Conservation (phyloP, 805 yeast genomes). For the Monosporozyma unispora region DNA sequence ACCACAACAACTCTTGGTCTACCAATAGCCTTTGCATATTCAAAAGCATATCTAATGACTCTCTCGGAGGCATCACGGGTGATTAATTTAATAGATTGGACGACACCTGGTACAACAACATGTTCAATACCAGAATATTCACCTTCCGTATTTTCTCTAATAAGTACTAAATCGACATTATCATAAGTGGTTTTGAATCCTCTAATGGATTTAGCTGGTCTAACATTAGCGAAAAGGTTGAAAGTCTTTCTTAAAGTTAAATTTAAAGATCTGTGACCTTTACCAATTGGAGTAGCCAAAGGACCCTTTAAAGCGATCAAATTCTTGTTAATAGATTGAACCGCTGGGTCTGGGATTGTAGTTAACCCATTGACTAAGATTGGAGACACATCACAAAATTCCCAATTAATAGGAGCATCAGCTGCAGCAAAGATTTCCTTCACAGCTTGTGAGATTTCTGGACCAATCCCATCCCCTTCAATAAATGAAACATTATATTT, state of each 20-base stretch:
- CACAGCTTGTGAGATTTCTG: conserved; percentile 90
- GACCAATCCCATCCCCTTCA: conserved; percentile 98
- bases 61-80: conserved; percentile 94
- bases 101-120: conserved; percentile 95
- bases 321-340: conserved; percentile 85
- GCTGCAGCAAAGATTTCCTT: conserved; percentile 91
- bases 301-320: conserved; percentile 97
- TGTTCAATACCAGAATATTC: conserved; percentile 99
- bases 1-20: conserved; percentile 88
- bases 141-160: conserved; percentile 99
- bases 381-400: conserved; percentile 93
- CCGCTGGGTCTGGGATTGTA: conserved; percentile 85
- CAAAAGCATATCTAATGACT: conserved; percentile 93
- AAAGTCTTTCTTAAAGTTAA: conserved; percentile 96
- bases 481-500: conserved; percentile 89
- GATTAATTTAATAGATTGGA: conserved; percentile 94
- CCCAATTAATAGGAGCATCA: conserved; percentile 94
- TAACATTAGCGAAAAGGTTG: conserved; percentile 90
- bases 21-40: conserved; percentile 82
- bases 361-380: conserved; percentile 85
- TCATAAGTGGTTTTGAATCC: conserved; percentile 81
- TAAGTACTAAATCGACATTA: conserved; percentile 87
- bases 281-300: conserved; percentile 96
- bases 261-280: conserved; percentile 96
- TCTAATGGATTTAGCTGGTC: conserved; percentile 89